Evolutionary conservation across 495 filamentous ascomycete genomes (phyloP), one percentile per base, ranked within the genome.

Genomic region (Annulohypoxylon stygium): DNA sequence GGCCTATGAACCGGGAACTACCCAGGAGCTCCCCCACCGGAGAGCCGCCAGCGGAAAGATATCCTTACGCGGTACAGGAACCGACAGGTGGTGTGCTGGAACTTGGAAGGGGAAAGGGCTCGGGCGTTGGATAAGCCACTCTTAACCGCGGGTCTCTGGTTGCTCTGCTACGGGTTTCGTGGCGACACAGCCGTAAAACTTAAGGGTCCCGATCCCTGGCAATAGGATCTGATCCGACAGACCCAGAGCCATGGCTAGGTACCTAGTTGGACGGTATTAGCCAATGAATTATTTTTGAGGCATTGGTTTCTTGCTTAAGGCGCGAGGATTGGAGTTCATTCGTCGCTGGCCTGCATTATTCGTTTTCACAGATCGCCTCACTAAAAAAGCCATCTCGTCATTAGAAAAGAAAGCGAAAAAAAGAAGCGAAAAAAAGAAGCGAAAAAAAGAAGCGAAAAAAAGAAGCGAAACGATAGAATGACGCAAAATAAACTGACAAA

Each of bases 181-280:
- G 12, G 14, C 39, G 12, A 43, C 39, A 43, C 39, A 43, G 39
- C 39, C 39, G 14, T 43, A 43, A n/a, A 4, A n/a, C 30, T 30
- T 43, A 14, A 43, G 4, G 39, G 39, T 3, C 11, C 39, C 39
- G 39, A 43, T 43, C 39, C 39, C 39, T 43, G 39, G 39, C 39
- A 43, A 43, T 43, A 43, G 39, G 39, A 43, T 47, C 43, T 18
- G 43, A 47, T 47, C 16, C 43, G 43, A 47, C 43, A 47, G 43
- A 18, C 43, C 43, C 43, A 47, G 43, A 47, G n/a, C 43, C 43
- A 47, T 47, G 30, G 34, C 20, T 43, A n/a, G 12, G 12, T 43
- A 14, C 4, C 4, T 43, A 43, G 39, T 43, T 4, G 30, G 30
- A 30, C 30, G 30, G 5, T 6, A 3, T 43, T 5, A 43, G 12